phyloP scores from a whole-genome alignment of 768 basidiomycete species.

The Amanita jacksonii region DNA sequence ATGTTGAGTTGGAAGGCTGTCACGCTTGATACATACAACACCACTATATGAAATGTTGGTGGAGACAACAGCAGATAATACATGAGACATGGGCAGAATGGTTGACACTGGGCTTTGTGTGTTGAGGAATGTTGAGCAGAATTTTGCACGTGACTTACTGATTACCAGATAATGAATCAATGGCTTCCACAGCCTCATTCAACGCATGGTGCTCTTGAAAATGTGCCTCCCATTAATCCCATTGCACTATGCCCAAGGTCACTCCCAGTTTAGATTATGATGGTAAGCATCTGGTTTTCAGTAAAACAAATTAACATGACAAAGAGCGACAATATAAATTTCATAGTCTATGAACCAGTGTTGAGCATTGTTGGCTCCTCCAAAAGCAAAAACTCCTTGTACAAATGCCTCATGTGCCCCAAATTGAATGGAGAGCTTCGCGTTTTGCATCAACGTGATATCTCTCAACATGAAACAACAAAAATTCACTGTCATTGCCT shows the following conservation, averaged over 20 bases:
- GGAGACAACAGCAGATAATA: slow-evolving; percentile 1
- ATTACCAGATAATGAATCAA: slow-evolving; percentile 1
- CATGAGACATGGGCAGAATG: slow-evolving; percentile 1
- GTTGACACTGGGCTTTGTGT: background rate
- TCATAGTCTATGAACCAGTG: slow-evolving; percentile 1
- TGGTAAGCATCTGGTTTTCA: background rate
- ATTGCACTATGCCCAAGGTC: slow-evolving; percentile 1
- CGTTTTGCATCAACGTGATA: background rate
- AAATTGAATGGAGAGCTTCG: background rate
- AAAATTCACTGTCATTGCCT: background rate
- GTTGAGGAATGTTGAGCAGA: background rate
- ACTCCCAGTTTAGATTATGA: background rate
- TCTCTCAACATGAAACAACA: slow-evolving; percentile 1
- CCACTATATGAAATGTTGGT: background rate
- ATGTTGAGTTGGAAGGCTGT: background rate
- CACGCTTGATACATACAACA: background rate
- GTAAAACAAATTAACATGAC: background rate
- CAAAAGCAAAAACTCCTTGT: background rate
- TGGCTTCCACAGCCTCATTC: too few relatives aligned
- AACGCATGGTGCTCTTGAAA: background rate
- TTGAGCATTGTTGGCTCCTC: background rate
- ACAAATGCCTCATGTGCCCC: slow-evolving; percentile 2
- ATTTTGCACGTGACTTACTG: slow-evolving; percentile 3
- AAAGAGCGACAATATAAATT: background rate
- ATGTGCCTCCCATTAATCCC: background rate